A percentile compares a stretch with the other conserved stretches of the same genome.
Evolutionary conservation across 2,329 filamentous ascomycete species (phyloP).

Genomic region (Hypoxylon sp.): DNA sequence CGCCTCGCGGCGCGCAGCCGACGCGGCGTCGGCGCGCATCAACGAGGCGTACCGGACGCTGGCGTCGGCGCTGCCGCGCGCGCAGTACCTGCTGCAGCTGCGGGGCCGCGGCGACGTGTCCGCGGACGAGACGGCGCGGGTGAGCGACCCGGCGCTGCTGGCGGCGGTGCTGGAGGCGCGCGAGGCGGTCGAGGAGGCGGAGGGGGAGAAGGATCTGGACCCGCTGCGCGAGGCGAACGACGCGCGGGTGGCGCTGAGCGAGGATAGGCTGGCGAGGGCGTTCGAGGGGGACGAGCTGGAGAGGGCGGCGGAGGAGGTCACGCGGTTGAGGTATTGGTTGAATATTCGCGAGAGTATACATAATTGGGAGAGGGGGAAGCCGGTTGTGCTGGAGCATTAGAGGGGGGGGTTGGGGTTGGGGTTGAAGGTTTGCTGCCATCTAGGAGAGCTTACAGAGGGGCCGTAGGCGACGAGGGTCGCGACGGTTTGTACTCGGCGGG

Average conservation of each 20-base stretch:
- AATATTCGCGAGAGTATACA: conserved; percentile 83
- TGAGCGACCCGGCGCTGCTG: conserved; percentile 73
- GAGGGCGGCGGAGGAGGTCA: conserved; percentile 73
- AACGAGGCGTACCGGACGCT: conserved; percentile 94
- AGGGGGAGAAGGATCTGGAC: conserved; percentile 69
- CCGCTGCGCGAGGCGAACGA: conserved; percentile 72
- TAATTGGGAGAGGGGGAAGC: conserved; percentile 83
- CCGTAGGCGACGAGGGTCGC: too few species aligned
- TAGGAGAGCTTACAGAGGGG: too few species aligned
- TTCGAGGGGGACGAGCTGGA: conserved; percentile 73
- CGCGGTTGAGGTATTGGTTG: conserved; percentile 87
- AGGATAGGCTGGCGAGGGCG: conserved; percentile 66
- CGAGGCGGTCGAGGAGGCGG: conserved; percentile 76
- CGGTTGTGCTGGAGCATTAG: conserved; percentile 61
- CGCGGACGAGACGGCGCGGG: conserved; percentile 77
- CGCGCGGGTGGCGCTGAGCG: conserved; percentile 68
- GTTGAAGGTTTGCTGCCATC: neutral
- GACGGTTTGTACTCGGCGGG: too few species aligned
- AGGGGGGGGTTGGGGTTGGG: neutral
- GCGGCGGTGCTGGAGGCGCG: conserved; percentile 82
- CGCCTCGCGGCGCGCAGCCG: conserved; percentile 65
- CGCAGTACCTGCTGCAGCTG: conserved; percentile 83
- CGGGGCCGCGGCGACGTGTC: conserved; percentile 80
- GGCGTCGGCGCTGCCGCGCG: conserved; percentile 76
- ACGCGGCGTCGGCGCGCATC: conserved; percentile 81